Evolutionary conservation across 2,329 filamentous ascomycete species (phyloP), one percentile per base, ranked within the genome.

Genomic region (Leptographium wingfieldii): DNA sequence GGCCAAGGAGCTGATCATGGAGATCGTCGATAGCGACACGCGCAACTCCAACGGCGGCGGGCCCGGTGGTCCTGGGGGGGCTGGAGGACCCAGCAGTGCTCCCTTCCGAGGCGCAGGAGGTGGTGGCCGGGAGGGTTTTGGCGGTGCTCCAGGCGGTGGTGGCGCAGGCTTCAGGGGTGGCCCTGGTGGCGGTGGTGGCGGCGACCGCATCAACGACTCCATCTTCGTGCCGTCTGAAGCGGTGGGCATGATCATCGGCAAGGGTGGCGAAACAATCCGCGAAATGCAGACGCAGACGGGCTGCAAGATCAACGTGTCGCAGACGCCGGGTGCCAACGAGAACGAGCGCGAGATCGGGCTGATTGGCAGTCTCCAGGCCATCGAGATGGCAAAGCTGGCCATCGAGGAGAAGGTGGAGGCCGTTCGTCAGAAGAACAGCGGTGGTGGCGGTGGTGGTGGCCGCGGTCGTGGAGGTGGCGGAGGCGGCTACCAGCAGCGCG

Each of bases 231-330:
- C 91, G 14, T 92, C 90, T 27, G 91, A 96, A 70, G 88, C 91
- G 6, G 91, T 96, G 59, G 91, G 91, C 62, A 96, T 96, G 91
- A 95, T 96, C 65, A 96, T 96, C 63, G 91, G 92, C 65, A 95
- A 95, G 77, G 88, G 90, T 60, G 91, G 91, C 65, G 91, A 96
- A 74, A 95, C 91, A 0, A 96, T 96, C 70, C 90, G 92, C 65
- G 90, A 95, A 66, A 95, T 96, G 86, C 91, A 96, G 72, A 87
- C 85, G 68, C 81, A 77, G 38, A 94, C 90, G 5, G 88, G 89
- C 54, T 96, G 92, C 80, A 95, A 95, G 76, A 95, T 96, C 77
- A 96, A 96, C 68, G 91, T 96, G 31, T 88, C 89, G 38, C 88
- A 89, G 67, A 86, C 90, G 9, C 86, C 85, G 43, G 87, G 87